Base-by-base conservation (phyloP, 139 green algal species). In the Tetradesmus obliquus region DNA sequence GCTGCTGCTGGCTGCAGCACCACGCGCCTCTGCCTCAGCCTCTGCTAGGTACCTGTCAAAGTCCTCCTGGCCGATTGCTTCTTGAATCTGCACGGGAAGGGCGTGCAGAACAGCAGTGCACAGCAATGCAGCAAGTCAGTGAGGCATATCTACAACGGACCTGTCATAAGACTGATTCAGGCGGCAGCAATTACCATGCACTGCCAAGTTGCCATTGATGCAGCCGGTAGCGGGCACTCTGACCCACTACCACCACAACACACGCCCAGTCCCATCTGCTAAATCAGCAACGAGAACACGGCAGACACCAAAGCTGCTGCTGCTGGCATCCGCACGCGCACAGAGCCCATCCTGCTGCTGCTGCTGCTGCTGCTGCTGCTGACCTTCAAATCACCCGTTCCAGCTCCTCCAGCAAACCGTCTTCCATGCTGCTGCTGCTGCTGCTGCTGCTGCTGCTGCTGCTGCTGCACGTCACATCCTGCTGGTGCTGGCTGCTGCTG, bases 21-120 rank as follows among this genome's bases (percentile, higher is more conserved):
- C 62, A 8, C 15, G 66, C 17, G 53, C 20, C 19, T 87, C 82
- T 71, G 82, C 82, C 6, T 87, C 82, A 3, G 54, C 82, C 19
- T 87, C 82, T 72, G 82, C 82, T 53, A 69, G 3, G 6, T 84
- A 84, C 13, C 86, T 83, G 71, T 83, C 76, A 62, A 90, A 90
- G 2, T 90, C 86, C 13, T 90, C 86, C 19, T 71, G 69, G 2
- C 86, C 86, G 32, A 90, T 90, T 0, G 86, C 86, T 19, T 71
- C 71, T 71, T 90, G 86, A 1, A 90, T 83, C 86, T 90, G 53
- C 86, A 89, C 20, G 20, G 53, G 60, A 4, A 84, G 32, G 32
- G 32, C 32, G 32, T 45, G 32, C 32, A 45, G 32, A 51, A 51
- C 55, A 88, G 55, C 8, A 81, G 2, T 53, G 72, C 72, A 53